Conservation (phyloP, 2,329 filamentous ascomycete genomes). For the Diaporthe helianthi region DNA sequence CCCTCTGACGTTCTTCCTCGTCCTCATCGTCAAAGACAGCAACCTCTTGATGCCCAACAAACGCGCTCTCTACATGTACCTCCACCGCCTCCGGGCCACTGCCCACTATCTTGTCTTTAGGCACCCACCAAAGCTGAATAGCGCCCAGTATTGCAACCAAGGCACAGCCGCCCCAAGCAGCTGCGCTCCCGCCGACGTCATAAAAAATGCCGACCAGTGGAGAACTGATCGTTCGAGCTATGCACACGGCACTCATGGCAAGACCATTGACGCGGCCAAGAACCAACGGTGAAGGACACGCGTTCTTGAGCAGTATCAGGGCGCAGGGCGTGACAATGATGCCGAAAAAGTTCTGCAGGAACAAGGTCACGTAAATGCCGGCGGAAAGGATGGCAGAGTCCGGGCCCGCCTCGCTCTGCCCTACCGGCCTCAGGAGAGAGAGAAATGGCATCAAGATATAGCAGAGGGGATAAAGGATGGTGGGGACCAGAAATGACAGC, state of each 20-base stretch:
- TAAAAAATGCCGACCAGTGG: conserved; percentile 74
- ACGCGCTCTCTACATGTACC: conserved; percentile 31
- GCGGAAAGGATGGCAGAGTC: conserved; percentile 54
- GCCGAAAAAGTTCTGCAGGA: conserved; percentile 70
- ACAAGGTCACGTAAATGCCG: conserved; percentile 70
- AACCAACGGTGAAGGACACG: conserved; percentile 66
- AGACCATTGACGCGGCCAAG: conserved; percentile 76
- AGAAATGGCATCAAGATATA: conserved; percentile 76
- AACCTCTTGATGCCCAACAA: conserved; percentile 20
- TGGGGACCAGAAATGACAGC: conserved; percentile 70
- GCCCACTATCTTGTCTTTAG: conserved; percentile 8
- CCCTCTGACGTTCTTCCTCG: not conserved
- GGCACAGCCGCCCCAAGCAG: conserved; percentile 44
- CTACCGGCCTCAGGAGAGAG: conserved; percentile 57
- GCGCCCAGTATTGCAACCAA: conserved; percentile 26
- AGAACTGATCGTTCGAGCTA: conserved; percentile 72
- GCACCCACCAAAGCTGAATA: conserved; percentile 32
- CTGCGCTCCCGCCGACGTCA: conserved; percentile 59
- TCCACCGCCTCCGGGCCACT: conserved; percentile 7
- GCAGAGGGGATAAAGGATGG: conserved; percentile 69
- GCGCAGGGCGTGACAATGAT: conserved; percentile 73
- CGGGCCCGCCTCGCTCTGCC: not conserved
- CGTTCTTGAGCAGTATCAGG: conserved; percentile 76
- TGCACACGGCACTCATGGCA: conserved; percentile 74
- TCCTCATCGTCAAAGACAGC: conserved; percentile 19